Evolutionary conservation across 345 rosid genomes (phyloP).

Genomic region (Hibiscus tridactylites): DNA sequence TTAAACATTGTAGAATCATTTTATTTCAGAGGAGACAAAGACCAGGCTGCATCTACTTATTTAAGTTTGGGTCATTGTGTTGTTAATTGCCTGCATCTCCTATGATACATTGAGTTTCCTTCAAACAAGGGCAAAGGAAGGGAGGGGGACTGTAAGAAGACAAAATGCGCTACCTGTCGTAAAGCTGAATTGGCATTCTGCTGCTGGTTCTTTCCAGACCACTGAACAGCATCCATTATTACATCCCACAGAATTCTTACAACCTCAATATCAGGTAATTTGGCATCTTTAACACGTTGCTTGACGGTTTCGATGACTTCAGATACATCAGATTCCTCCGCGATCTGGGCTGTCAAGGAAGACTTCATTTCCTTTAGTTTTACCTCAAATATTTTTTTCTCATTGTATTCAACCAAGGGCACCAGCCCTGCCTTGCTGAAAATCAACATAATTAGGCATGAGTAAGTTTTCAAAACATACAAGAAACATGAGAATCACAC

Average conservation of each 20-base stretch:
- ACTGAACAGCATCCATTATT: constrained; percentile 94
- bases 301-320: constrained; percentile 82
- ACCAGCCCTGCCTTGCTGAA: constrained; percentile 80
- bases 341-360: constrained; percentile 71
- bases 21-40: background rate
- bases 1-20: background rate
- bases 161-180: constrained; percentile 49
- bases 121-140: background rate
- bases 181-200: constrained; percentile 83
- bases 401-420: constrained; percentile 84
- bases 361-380: constrained; percentile 84
- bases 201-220: constrained; percentile 99
- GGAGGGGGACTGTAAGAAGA: background rate
- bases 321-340: constrained; percentile 58
- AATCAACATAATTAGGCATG: constrained; percentile 14
- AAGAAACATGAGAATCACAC: background rate
- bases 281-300: constrained; percentile 75
- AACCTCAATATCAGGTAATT: constrained; percentile 66
- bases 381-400: constrained; percentile 86
- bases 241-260: constrained; percentile 90
- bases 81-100: background rate
- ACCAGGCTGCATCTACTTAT: background rate
- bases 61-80: background rate
- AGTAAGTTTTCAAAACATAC: constrained; percentile 4
- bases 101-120: background rate